A percentile compares a stretch with the other conserved stretches of the same genome.
phyloP scores from a whole-genome alignment of 2,329 filamentous ascomycete genomes.

The Fusarium sp. region DNA sequence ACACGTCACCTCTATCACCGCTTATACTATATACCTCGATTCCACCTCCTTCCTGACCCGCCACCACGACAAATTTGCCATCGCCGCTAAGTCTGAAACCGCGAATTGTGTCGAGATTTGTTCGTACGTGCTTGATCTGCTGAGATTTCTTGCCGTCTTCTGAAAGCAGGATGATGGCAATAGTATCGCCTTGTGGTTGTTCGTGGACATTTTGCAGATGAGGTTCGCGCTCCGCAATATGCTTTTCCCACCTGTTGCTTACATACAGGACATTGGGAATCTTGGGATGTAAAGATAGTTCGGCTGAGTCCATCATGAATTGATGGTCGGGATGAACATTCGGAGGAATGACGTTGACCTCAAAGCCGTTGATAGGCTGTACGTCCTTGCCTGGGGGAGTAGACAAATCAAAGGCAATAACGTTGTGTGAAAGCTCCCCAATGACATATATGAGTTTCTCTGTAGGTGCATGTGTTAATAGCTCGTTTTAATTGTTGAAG shows the following conservation, averaged over 20 bases:
- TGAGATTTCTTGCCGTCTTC: neutral
- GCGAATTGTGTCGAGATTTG: slow-evolving; percentile 5
- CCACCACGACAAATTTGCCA: slow-evolving; percentile 3
- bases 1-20: slow-evolving; percentile 1
- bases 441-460: slow-evolving; percentile 13
- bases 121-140: slow-evolving; percentile 1
- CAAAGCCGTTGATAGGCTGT: slow-evolving; percentile 1
- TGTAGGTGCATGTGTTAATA: too few relatives aligned
- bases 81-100: slow-evolving; percentile 1
- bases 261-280: slow-evolving; percentile 9
- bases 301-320: slow-evolving; percentile 12
- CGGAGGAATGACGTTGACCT: slow-evolving; percentile 1
- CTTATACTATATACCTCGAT: slow-evolving; percentile 7
- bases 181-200: slow-evolving; percentile 1
- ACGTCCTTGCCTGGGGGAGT: neutral
- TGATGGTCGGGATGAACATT: slow-evolving; percentile 8
- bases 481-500: neutral
- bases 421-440: slow-evolving; percentile 8
- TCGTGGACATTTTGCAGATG: neutral
- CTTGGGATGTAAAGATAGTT: neutral
- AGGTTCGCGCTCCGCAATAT: slow-evolving; percentile 7
- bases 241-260: slow-evolving; percentile 12
- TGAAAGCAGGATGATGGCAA: slow-evolving; percentile 6
- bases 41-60: slow-evolving; percentile 10
- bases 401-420: slow-evolving; percentile 6